Evolutionary conservation across 108 stramenopile genomes (phyloP), one percentile per base, ranked within the genome.

Genomic region (Skeletonema marinoi): DNA sequence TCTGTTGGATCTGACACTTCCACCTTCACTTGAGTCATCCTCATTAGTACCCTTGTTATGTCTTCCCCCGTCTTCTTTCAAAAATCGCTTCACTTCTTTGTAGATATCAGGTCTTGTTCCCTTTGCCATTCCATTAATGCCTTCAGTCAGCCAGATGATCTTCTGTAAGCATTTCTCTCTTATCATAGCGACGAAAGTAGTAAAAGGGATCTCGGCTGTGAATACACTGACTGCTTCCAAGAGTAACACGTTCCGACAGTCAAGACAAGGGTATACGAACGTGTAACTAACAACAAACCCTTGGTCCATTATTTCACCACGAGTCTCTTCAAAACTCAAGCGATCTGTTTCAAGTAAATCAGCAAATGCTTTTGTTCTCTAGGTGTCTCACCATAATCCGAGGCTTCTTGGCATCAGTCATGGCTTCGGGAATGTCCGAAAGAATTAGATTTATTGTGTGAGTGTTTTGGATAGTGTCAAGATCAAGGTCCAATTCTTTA

Each of bases 121-220:
- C 54, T 56, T 56, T 25, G 54, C 54, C 54, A 56, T 56, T 2
- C 54, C 54, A 10, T 56, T 56, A 25, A 56, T 56, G 54, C 54
- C 54, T 56, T 56, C 16, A 0, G 25, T 56, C 25, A 56, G n/a
- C 54, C 54, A 56, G 2, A 25, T 25, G 8, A 56, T 25, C 54
- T 56, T 56, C 54, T 56, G 21, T n/a, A 1, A 56, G 54, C 19
- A 56, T 56, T 25, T 56, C 54, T 56, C 3, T 10, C 25, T 56
- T 56, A 6, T 56, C 54, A n/a, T 56, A 56, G 0, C 54, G 54
- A 56, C 54, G 54, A 56, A 56, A 56, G 54, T 56, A 56, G 54
- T 56, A 56, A 29, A 56, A 56, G 21, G 54, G 54, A 25, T 56
- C 54, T 25, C 54, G 5, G 25, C 54, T 56, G 25, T 56, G 54